A percentile compares a stretch with the other conserved stretches of the same genome.
Evolutionary conservation across 768 basidiomycete species (phyloP).

Genomic region (Pleurotus ostreatus): DNA sequence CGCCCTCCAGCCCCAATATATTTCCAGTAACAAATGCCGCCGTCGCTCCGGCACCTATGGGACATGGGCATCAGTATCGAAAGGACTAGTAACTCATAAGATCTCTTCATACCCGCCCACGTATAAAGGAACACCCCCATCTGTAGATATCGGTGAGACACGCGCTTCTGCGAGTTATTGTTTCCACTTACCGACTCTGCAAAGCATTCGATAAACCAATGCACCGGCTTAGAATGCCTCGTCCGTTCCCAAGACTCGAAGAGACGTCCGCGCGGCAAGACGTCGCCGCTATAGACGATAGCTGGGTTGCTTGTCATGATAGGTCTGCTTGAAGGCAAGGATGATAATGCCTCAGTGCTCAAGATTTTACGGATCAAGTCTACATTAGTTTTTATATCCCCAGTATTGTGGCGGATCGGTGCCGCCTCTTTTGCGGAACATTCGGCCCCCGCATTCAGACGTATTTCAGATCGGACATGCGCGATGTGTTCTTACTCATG

Average conservation of each 20-base stretch:
- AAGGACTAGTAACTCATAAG: not conserved
- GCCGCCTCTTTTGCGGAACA: too few relatives aligned
- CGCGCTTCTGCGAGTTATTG: not conserved
- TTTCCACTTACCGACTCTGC: conserved; percentile 49
- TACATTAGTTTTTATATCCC: too few relatives aligned
- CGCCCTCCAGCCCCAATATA: conserved; percentile 31
- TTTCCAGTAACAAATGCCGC: conserved; percentile 47
- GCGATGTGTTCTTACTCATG: too few relatives aligned
- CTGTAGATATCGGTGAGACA: conserved; percentile 21
- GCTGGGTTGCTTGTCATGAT: conserved; percentile 3
- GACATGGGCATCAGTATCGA: not conserved
- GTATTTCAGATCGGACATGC: too few relatives aligned
- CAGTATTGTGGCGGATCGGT: too few relatives aligned
- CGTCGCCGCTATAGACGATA: conserved; percentile 38
- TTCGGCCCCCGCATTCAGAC: too few relatives aligned
- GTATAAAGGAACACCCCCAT: conserved; percentile 61
- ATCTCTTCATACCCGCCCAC: conserved; percentile 37
- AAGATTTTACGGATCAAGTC: too few relatives aligned
- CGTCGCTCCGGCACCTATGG: conserved; percentile 50
- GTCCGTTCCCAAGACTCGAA: conserved; percentile 48
- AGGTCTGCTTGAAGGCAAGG: too few relatives aligned
- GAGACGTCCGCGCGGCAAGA: conserved; percentile 31
- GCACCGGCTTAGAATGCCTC: conserved; percentile 37
- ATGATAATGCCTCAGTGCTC: too few relatives aligned
- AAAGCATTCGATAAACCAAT: conserved; percentile 54